Evolutionary conservation across 148 eudicot genomes (phyloP), one percentile per base, ranked within the genome.

Genomic region (Cornus suecica): DNA sequence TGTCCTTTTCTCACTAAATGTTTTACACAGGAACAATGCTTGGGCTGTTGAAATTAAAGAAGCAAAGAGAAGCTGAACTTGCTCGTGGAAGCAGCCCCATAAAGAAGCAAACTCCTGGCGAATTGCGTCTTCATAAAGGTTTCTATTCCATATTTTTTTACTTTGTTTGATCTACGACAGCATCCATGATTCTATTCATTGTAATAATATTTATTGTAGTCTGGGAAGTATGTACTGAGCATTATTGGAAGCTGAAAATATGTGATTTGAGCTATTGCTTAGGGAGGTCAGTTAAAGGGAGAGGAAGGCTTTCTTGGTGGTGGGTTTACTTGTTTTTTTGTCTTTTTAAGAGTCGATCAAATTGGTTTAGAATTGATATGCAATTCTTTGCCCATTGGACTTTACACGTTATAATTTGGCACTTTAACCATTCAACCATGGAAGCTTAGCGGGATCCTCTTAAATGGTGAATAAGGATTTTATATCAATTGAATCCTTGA

Each of bases 61-160:
- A 75, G 71, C 66, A 30, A 67, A 66, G 64, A 69, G 78, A 81
- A 32, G 75, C 67, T 73, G 77, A 69, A 41, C 69, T 62, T 77
- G 63, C 60, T 58, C 20, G 27, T 26, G 74, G 68, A 18, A 77
- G 22, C 42, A 74, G 62, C 5, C 29, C 65, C 56, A 32, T 32
- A 1, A 77, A 69, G 74, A 75, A 66, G 78, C 78, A 70, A 27
- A 70, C 42, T 42, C 69, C 79, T 34, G 79, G 79, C 58, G 74
- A 77, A 22, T 45, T 77, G 68, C 79, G 79, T 28, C 69, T 77
- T 69, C 74, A 70, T 45, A 77, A 77, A 77, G 74, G 74, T 78
- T 30, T 29, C 15, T 77, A 14, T 10, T 2, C 42, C 32, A 29
- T 29, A 6, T 30, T 16, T 1, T 66, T 66, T 31, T 32, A 7